Evolutionary conservation across 177 flowering plant species (phyloP), one percentile per base, ranked within the genome.

Genomic region (Vitis hybrid): DNA sequence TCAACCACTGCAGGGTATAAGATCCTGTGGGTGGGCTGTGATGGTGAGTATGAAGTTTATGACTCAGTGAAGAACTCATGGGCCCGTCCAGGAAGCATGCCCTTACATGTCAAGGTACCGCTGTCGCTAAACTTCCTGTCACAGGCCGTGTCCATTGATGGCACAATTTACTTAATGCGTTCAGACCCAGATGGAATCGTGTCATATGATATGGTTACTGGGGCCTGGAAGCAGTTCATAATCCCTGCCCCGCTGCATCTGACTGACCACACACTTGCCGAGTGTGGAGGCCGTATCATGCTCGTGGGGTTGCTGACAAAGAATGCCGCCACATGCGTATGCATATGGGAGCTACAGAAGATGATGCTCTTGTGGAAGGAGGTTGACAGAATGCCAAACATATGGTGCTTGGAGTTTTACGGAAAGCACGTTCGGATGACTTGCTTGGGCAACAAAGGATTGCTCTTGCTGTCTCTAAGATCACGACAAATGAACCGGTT

Each of bases 371-470:
- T 95, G 86, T 95, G 99, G 99, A 95, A 93, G 97, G 99, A 95
- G 99, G 99, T 93, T 84, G 99, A 95, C 99, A 95, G 99, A 95
- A 95, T 95, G 99, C 99, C 99, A 95, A 95, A 95, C 69, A 67
- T 88, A 66, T 88, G 88, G 98, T 93, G 99, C 99, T 90, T 95
- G 80, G 99, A 95, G 51, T 93, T 95, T 83, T 95, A 95, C 50
- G 99, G 98, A 64, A 95, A 95, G 99, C 93, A 90, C 88, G 86
- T 95, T 22, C 77, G 89, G 51, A 93, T 95, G 99, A 88, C 87
- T 79, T 91, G 98, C 84, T 75, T 95, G 89, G 99, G 97, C 70
- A 95, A 95, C 86, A 91, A 79, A 70, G 96, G 90, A 60, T 78
- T 95, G 85, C 84, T 95, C 80, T 82, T 95, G 98, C 68, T 95